A percentile compares a stretch with the other conserved stretches of the same genome.
Evolutionary conservation across 495 filamentous ascomycete genomes (phyloP).

Genomic region (Penicillium flavigenum): DNA sequence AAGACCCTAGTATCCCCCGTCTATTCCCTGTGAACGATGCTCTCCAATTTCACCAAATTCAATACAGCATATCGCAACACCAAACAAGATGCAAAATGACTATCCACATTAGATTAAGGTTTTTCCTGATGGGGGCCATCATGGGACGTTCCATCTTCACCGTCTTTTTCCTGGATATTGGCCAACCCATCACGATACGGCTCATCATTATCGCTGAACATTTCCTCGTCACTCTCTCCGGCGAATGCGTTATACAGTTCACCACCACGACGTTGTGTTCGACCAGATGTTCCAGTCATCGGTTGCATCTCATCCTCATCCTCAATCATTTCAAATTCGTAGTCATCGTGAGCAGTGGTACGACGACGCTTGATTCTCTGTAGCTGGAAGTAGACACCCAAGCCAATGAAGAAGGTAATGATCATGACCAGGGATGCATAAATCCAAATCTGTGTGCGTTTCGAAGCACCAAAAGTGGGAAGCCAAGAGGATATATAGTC

Average conservation of each 20-base stretch:
- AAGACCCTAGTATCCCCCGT: not conserved
- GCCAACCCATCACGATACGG: slow-evolving; percentile 40
- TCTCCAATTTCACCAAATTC: not conserved
- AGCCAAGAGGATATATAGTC: slow-evolving; percentile 86
- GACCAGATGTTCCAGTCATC: slow-evolving; percentile 37
- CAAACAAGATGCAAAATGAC: slow-evolving; percentile 14
- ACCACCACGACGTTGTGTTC: slow-evolving; percentile 61
- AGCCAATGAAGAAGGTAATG: slow-evolving; percentile 73
- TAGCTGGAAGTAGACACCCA: slow-evolving; percentile 77
- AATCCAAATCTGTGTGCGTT: slow-evolving; percentile 90
- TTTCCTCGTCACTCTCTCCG: slow-evolving; percentile 70
- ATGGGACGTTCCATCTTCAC: slow-evolving; percentile 20
- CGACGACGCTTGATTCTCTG: slow-evolving; percentile 73
- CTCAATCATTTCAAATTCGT: slow-evolving; percentile 91
- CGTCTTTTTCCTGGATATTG: slow-evolving; percentile 25
- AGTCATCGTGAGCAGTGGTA: slow-evolving; percentile 76
- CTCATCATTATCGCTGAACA: slow-evolving; percentile 60
- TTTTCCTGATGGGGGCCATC: slow-evolving; percentile 22
- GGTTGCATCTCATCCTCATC: slow-evolving; percentile 73
- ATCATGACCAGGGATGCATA: slow-evolving; percentile 85
- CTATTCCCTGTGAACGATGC: slow-evolving; percentile 2
- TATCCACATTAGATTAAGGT: slow-evolving; percentile 14
- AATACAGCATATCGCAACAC: slow-evolving; percentile 12
- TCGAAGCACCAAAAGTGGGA: slow-evolving; percentile 90
- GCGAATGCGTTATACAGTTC: slow-evolving; percentile 96